Evolutionary conservation across 2,329 filamentous ascomycete genomes (phyloP), one percentile per base, ranked within the genome.

Genomic region (Coniella lustricola): DNA sequence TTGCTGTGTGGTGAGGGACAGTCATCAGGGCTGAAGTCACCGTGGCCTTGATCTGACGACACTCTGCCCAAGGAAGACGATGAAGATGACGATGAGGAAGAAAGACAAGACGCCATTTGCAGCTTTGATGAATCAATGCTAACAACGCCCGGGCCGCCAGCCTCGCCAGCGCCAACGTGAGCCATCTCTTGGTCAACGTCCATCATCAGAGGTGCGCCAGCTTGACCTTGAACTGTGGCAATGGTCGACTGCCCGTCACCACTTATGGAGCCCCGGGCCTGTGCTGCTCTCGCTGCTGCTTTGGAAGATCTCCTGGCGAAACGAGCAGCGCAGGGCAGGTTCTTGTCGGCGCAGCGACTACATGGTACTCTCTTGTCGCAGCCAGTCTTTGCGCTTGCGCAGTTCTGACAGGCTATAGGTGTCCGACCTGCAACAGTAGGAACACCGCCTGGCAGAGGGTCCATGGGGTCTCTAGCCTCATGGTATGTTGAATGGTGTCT

Each of bases 261-360:
- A 34, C 58, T 64, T 41, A 64, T 62, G 0, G 66, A 62, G 13
- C 62, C 62, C 31, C 48, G 65, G 31, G 66, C 67, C 47, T 73
- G 70, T 3, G 70, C 68, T 2, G 67, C 68, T 16, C 72, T 64
- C 12, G 68, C 57, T 2, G 69, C 70, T 3, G 66, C 68, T 56
- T 77, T 77, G 22, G 71, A 71, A 2, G 74, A 72, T 29, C 75
- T 65, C 20, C 75, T 65, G 2, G 75, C 74, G 58, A 71, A 77
- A 13, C 75, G 65, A 2, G 72, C 69, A 4, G 67, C 68, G 54
- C 75, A 72, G 1, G 65, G 58, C n/a, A 76, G 58, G 48, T 67
- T 69, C 59, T 75, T 76, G 38, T 75, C 70, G 5, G 64, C 60
- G 49, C 73, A 76, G 48, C 72, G 64, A n/a, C 68, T 64, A 54